Conservation (phyloP, 768 basidiomycete genomes). For the Tephrocybe sp. region DNA sequence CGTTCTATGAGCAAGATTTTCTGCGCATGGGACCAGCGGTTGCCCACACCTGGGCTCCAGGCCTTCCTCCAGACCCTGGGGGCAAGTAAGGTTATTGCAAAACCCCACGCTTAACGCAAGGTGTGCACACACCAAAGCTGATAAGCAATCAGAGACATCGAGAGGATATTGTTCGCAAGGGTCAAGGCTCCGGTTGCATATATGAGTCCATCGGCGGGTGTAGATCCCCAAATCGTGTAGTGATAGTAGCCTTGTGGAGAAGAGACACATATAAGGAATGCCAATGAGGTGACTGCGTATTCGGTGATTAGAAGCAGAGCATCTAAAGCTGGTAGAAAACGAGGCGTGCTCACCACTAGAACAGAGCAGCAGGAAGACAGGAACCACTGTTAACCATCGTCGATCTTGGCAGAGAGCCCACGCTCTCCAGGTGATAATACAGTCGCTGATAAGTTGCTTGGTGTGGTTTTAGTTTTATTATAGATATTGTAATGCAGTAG, state of each 20-base stretch:
- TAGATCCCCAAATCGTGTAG: background rate
- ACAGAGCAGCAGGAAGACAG: background rate
- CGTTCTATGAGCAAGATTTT: slow-evolving; percentile 4
- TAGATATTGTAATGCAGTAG: too few species aligned
- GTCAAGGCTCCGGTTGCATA: slow-evolving; percentile 1
- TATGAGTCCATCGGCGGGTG: slow-evolving; percentile 1
- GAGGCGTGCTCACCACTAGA: background rate
- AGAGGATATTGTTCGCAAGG: slow-evolving; percentile 2
- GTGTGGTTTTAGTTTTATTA: background rate
- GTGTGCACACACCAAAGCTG: slow-evolving; percentile 1
- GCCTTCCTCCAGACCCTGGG: background rate
- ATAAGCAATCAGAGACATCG: slow-evolving; percentile 3
- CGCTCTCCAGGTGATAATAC: slow-evolving; percentile 7
- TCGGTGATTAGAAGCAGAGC: too few species aligned
- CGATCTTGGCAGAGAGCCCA: slow-evolving; percentile 6
- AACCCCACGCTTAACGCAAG: too few species aligned
- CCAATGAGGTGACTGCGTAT: background rate
- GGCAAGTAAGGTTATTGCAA: background rate
- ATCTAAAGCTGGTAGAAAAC: too few species aligned
- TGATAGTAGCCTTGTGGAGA: background rate
- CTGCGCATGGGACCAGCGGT: slow-evolving; percentile 8
- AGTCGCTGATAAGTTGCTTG: slow-evolving; percentile 4
- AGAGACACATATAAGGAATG: slow-evolving; percentile 3
- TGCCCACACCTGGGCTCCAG: background rate
- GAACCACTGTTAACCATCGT: background rate